Evolutionary conservation across 2,329 filamentous ascomycete genomes (phyloP), one percentile per base, ranked within the genome.

Genomic region (Thyridium curvatum): DNA sequence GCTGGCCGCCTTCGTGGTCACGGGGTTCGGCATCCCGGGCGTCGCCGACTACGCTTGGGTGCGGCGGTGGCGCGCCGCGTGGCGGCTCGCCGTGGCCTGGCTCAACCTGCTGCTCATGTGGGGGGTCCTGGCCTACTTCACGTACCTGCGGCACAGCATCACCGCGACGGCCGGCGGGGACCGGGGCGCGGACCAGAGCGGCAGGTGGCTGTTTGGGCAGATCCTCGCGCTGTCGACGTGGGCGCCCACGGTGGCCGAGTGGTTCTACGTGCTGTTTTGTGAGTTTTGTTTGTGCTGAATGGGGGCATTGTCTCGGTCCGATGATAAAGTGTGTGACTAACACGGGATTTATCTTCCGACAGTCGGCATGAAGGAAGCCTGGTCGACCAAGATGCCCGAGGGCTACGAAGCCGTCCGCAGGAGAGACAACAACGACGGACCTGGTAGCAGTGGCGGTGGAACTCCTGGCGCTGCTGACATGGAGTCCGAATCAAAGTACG

Each of bases 201-300:
- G 37, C 33, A n/a, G 35, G 8, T 44, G 42, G 46, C 34, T 32
- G 0, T 42, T 49, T 35, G 43, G 45, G 15, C 46, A 49, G 40
- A 38, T 49, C 18, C 26, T 49, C 12, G 43, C 46, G 10, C 37
- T 49, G 14, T 39, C 40, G 12, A 37, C 41, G 3, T 47, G 41
- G 41, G 40, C 15, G 0, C 46, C 45, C 3, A 35, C 38, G 3
- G 16, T 40, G 3, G 34, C 32, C 10, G 43, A 47, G 18, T 37
- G 46, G 18, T 12, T 18, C 10, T 46, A 39, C 29, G 34, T 47
- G 4, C 18, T 46, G 1, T 8, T 44, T 0, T 46, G 42, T 45
- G 18, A 34, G 42, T 44, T n/a, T n/a, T n/a, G n/a, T n/a, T n/a
- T n/a, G n/a, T n/a, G n/a, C n/a, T n/a, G n/a, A n/a, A n/a, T n/a